These are phyloP conservation scores for Penicillium janthinellum DNA, from an alignment of 2,329 filamentous ascomycete genomes.

Conservation along the genomic window DNA sequence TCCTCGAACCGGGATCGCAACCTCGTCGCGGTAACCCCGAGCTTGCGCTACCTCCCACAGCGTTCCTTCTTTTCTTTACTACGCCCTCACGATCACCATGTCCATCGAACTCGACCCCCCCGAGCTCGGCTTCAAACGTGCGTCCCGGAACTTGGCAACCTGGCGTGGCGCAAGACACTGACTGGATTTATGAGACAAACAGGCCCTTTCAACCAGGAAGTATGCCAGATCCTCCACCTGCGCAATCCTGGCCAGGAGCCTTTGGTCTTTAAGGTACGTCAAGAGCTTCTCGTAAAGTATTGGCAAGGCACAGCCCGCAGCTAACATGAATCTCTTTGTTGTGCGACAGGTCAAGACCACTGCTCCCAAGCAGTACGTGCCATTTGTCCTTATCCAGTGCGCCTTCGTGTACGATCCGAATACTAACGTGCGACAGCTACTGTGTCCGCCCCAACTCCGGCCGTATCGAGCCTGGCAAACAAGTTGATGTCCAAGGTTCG, in stretches of 20 bases:
- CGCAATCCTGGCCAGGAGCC: conserved; percentile 60
- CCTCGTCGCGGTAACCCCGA: conserved; percentile 9
- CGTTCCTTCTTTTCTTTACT: background rate
- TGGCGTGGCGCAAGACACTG: background rate
- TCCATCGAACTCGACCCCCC: conserved; percentile 89
- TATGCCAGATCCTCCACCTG: conserved; percentile 62
- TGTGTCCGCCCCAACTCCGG: conserved; percentile 97
- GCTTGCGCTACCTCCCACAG: background rate
- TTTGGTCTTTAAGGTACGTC: conserved; percentile 64
- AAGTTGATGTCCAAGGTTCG: conserved; percentile 89
- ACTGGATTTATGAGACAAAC: conserved; percentile 28
- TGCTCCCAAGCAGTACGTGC: conserved; percentile 90
- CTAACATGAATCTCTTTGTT: conserved; percentile 26
- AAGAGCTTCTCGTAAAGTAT: conserved; percentile 7
- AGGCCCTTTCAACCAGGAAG: conserved; percentile 67
- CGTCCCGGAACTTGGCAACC: conserved; percentile 24
- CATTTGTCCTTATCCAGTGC: conserved; percentile 16
- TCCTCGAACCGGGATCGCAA: conserved; percentile 7
- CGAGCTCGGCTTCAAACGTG: conserved; percentile 92
- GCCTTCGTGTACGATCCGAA: background rate
- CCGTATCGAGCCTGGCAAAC: conserved; percentile 84
- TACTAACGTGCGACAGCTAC: conserved; percentile 64
- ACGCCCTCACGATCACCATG: conserved; percentile 59
- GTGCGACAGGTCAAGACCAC: conserved; percentile 87
- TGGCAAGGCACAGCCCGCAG: conserved; percentile 20